A percentile compares a stretch with the other conserved stretches of the same genome.
Conservation (phyloP, 2,329 filamentous ascomycete species). For the Dryadomyces sulphureus region DNA sequence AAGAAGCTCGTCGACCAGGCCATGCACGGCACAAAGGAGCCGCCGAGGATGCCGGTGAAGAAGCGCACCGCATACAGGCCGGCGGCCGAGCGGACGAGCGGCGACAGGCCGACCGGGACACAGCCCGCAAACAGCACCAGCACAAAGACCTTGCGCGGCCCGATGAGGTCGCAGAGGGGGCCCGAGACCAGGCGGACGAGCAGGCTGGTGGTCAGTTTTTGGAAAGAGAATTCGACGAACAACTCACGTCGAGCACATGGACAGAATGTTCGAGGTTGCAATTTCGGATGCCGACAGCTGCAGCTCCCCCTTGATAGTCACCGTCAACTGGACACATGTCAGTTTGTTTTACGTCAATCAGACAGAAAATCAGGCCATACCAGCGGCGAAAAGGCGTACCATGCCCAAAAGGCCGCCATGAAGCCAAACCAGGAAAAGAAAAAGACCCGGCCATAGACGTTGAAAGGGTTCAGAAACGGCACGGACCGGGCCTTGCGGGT, state of each 20-base stretch:
- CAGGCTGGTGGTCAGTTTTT: slow-evolving; percentile 27
- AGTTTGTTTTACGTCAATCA: background rate
- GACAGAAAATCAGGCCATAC: slow-evolving; percentile 31
- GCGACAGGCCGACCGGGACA: slow-evolving; percentile 69
- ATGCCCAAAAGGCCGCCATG: slow-evolving; percentile 79
- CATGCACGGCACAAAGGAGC: slow-evolving; percentile 71
- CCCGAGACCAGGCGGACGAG: slow-evolving; percentile 66
- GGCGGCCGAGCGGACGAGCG: slow-evolving; percentile 51
- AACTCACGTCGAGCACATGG: slow-evolving; percentile 51
- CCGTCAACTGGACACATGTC: slow-evolving; percentile 33
- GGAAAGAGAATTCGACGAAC: background rate
- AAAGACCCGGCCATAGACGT: slow-evolving; percentile 75
- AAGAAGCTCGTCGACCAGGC: slow-evolving; percentile 91
- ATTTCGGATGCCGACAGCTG: slow-evolving; percentile 55
- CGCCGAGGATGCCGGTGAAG: slow-evolving; percentile 68
- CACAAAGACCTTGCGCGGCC: slow-evolving; percentile 67
- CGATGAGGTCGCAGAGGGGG: slow-evolving; percentile 73
- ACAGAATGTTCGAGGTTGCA: slow-evolving; percentile 82
- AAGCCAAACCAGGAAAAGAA: slow-evolving; percentile 83
- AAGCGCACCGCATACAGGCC: slow-evolving; percentile 63
- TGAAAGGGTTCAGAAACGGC: slow-evolving; percentile 61
- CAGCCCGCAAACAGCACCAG: slow-evolving; percentile 62
- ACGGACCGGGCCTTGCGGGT: slow-evolving; percentile 72
- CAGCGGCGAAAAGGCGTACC: slow-evolving; percentile 82
- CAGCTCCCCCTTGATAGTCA: slow-evolving; percentile 70